These are phyloP conservation scores for Neonectria magnoliae DNA, from an alignment of 2,329 filamentous ascomycete genomes.

Conservation along the genomic window DNA sequence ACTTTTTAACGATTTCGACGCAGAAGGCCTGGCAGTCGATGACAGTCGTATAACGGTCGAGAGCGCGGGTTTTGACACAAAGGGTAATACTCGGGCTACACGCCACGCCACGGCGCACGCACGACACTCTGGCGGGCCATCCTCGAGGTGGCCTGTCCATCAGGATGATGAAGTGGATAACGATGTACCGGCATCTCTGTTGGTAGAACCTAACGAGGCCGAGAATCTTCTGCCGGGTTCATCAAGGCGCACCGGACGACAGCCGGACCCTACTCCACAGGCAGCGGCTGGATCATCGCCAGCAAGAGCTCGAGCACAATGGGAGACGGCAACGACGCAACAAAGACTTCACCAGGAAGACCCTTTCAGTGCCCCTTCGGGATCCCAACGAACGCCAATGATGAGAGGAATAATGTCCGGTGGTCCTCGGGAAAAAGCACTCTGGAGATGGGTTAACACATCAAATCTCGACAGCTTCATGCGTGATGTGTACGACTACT, in stretches of 20 bases:
- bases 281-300: conserved; percentile 52
- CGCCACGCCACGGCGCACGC: conserved; percentile 19
- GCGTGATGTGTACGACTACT: conserved; percentile 86
- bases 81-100: conserved; percentile 28
- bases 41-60: conserved; percentile 59
- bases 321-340: conserved; percentile 64
- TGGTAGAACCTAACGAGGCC: conserved; percentile 63
- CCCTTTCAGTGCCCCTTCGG: conserved; percentile 23
- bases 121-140: conserved; percentile 28
- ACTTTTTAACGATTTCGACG: conserved; percentile 61
- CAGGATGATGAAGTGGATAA: conserved; percentile 64
- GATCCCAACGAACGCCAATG: conserved; percentile 43
- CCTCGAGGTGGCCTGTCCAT: conserved; percentile 43
- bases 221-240: conserved; percentile 31
- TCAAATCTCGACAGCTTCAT: conserved; percentile 90
- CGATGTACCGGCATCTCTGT: conserved; percentile 71
- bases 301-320: conserved; percentile 59
- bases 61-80: conserved; percentile 44
- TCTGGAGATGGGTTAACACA: conserved; percentile 95
- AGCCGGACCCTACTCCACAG: conserved; percentile 26
- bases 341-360: conserved; percentile 60
- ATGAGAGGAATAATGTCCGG: conserved; percentile 44
- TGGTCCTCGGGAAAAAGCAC: conserved; percentile 73
- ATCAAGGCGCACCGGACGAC: conserved; percentile 28
- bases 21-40: conserved; percentile 56